Percentiles rank a stretch among this genome's conserved stretches.
Evolutionary conservation across 2,329 filamentous ascomycete genomes (phyloP).

Genomic region (Aspergillus luchuensis): DNA sequence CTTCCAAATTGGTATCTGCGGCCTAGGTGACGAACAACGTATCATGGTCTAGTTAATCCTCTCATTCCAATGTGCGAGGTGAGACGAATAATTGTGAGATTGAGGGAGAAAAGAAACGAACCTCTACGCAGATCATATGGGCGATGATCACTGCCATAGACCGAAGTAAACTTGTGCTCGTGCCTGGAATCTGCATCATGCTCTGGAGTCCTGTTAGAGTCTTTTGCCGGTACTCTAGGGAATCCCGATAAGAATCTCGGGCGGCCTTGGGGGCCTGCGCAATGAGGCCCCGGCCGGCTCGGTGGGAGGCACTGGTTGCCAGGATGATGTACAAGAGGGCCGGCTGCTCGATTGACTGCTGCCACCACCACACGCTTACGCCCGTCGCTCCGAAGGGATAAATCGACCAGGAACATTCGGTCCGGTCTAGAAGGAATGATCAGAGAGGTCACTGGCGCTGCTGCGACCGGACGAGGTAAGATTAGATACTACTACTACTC

Average conservation of each 20-base stretch:
- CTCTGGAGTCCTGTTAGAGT: neutral
- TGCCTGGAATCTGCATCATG: neutral
- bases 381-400: neutral
- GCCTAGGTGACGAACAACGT: neutral
- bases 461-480: neutral
- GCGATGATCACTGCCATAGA: neutral
- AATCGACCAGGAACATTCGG: neutral
- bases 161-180: neutral
- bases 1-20: neutral
- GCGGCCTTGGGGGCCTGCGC: neutral
- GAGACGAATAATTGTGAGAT: too few species aligned
- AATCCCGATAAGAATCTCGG: neutral
- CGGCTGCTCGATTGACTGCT: neutral
- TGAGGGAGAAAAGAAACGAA: neutral
- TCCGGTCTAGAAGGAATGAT: neutral
- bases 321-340: slow-evolving; percentile 1
- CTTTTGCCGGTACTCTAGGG: neutral
- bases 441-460: neutral
- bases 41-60: neutral
- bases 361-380: neutral
- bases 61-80: too few species aligned
- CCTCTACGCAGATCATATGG: neutral
- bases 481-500: neutral
- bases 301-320: neutral
- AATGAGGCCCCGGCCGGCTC: neutral